phyloP scores from a whole-genome alignment of 257 asterid genomes.

The Solanum raphanifolium region DNA sequence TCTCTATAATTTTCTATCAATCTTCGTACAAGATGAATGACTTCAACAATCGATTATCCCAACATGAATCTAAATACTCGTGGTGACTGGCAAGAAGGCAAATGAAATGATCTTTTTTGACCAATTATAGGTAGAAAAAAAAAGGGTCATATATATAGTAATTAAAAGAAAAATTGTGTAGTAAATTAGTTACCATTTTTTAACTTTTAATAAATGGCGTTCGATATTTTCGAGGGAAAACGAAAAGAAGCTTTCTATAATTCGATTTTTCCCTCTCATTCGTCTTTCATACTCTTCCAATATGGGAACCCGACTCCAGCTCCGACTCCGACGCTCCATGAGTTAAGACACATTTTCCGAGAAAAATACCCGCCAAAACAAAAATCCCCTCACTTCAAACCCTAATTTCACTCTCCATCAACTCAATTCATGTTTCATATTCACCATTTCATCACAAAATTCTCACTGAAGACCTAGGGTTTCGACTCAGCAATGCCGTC shows the following conservation, averaged over 20 bases:
- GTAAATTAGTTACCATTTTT: background rate
- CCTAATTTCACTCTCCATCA: background rate
- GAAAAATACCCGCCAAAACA: background rate
- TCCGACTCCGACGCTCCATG: background rate
- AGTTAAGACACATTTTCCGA: background rate
- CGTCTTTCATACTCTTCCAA: background rate
- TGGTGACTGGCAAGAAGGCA: too few species aligned
- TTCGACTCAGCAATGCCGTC: conserved; percentile 31
- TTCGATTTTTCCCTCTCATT: background rate
- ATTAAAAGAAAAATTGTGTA: background rate
- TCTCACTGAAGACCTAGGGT: background rate
- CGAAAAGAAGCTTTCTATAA: background rate
- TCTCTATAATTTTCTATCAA: background rate
- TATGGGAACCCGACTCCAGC: background rate
- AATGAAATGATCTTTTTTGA: too few species aligned
- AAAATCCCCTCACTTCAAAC: background rate
- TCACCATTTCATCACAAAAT: background rate
- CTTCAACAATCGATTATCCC: background rate
- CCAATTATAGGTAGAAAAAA: background rate
- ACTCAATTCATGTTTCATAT: background rate
- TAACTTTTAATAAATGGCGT: background rate
- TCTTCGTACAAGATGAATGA: too few species aligned
- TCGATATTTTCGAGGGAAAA: background rate
- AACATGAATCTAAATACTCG: background rate
- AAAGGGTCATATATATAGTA: background rate